Conservation (phyloP, 441 rosid genomes). For the Populus hybrid region DNA sequence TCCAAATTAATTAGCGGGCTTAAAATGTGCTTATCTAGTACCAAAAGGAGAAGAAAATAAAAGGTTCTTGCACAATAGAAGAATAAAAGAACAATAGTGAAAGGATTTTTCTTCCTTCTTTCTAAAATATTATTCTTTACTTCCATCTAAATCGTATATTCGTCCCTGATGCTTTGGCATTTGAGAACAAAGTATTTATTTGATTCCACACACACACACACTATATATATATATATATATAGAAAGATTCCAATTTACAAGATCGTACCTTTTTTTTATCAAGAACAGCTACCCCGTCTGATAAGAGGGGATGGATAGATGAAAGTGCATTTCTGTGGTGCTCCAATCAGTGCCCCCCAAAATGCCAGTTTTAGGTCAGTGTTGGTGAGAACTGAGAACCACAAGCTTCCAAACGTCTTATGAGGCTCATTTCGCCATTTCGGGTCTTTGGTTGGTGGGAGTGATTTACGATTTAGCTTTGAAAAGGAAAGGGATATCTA, state of each 20-base stretch:
- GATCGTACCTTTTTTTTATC: neutral
- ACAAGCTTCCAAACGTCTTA: neutral
- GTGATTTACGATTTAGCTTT: neutral
- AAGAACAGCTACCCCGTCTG: neutral
- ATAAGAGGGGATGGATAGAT: neutral
- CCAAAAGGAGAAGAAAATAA: neutral
- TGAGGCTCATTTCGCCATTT: neutral
- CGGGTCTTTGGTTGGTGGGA: neutral
- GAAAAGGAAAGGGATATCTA: neutral
- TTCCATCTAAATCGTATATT: neutral
- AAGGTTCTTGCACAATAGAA: neutral
- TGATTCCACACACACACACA: neutral
- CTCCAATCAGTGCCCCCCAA: neutral
- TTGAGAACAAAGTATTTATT: neutral
- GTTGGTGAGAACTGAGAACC: neutral
- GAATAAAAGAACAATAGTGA: neutral
- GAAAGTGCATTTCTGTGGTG: neutral
- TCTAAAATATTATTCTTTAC: neutral
- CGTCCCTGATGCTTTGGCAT: neutral
- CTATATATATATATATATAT: too few relatives aligned
- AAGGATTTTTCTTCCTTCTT: neutral
- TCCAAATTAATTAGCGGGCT: neutral
- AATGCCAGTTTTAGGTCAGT: neutral
- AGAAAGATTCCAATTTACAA: neutral
- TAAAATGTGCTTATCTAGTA: neutral